phyloP scores from a whole-genome alignment of 306 rosid species.

The Fragaria iinumae region DNA sequence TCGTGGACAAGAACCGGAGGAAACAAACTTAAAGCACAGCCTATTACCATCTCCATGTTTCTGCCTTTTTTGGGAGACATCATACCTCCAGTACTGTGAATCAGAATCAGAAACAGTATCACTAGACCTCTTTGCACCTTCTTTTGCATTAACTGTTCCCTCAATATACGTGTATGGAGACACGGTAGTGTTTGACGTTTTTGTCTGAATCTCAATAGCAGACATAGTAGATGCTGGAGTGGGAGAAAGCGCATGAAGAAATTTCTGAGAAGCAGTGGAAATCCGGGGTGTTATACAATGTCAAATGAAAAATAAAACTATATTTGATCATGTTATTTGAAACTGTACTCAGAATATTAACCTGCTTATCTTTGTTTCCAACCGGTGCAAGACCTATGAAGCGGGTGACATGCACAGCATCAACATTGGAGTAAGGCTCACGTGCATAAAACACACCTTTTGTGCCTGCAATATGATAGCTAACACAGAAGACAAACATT shows the following conservation, averaged over 20 bases:
- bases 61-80: conserved; percentile 79
- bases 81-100: conserved; percentile 95
- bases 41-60: conserved; percentile 59
- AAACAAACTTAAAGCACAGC: conserved; percentile 80
- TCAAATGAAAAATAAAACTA: not conserved
- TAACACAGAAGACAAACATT: conserved; percentile 38
- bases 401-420: conserved; percentile 90
- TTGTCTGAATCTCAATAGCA: conserved; percentile 67
- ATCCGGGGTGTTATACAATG: conserved; percentile 25
- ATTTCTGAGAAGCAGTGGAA: conserved; percentile 62
- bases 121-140: conserved; percentile 57
- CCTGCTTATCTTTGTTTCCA: conserved; percentile 97
- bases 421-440: conserved; percentile 83
- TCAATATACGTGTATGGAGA: conserved; percentile 63
- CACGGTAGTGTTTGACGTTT: conserved; percentile 62
- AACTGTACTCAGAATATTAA: conserved; percentile 12
- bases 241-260: conserved; percentile 95
- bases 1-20: conserved; percentile 84
- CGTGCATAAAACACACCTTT: conserved; percentile 80
- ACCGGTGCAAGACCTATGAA: conserved; percentile 93
- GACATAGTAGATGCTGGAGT: conserved; percentile 86
- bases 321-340: conserved; percentile 2
- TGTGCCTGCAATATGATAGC: conserved; percentile 91
- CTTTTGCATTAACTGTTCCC: conserved; percentile 36
- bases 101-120: conserved; percentile 60